phyloP scores from a whole-genome alignment of 2,329 filamentous ascomycete genomes.

The Pestalotiopsis sp. region DNA sequence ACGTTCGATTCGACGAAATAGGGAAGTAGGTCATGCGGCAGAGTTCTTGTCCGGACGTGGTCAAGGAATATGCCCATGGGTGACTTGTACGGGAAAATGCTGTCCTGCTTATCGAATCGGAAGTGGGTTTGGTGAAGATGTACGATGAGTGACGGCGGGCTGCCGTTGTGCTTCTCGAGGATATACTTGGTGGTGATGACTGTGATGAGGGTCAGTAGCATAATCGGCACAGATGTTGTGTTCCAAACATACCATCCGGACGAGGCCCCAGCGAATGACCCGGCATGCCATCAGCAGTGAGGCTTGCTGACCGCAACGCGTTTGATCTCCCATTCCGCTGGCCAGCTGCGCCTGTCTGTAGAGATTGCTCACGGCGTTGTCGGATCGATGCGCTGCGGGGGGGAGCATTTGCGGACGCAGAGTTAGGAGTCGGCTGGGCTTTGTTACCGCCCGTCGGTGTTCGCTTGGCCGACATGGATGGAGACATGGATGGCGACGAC shows the following conservation, averaged over 20 bases:
- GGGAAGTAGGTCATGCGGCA: slow-evolving; percentile 86
- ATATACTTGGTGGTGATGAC: slow-evolving; percentile 67
- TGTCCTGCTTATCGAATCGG: slow-evolving; percentile 89
- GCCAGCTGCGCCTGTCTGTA: slow-evolving; percentile 37
- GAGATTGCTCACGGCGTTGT: slow-evolving; percentile 56
- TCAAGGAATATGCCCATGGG: slow-evolving; percentile 83
- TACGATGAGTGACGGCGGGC: slow-evolving; percentile 79
- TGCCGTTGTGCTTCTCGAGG: slow-evolving; percentile 75
- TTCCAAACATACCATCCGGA: slow-evolving; percentile 42
- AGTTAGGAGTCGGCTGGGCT: slow-evolving; percentile 36
- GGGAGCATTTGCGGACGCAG: slow-evolving; percentile 41
- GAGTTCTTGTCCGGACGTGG: slow-evolving; percentile 71
- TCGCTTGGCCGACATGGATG: slow-evolving; percentile 55
- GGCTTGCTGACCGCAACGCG: slow-evolving; percentile 49
- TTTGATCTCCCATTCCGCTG: slow-evolving; percentile 47
- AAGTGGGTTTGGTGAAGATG: slow-evolving; percentile 87
- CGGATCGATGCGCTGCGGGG: slow-evolving; percentile 55
- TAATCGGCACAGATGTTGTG: too few species aligned
- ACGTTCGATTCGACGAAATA: slow-evolving; percentile 73
- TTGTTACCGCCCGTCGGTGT: slow-evolving; percentile 41
- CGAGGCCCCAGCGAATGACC: slow-evolving; percentile 43
- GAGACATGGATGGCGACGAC: slow-evolving; percentile 54
- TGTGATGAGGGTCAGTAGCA: not conserved
- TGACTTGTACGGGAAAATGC: slow-evolving; percentile 87
- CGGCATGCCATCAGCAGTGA: slow-evolving; percentile 41